Percentiles rank a stretch among this genome's conserved stretches.
These are phyloP conservation scores for Coelastrella sp. DNA, from an alignment of 139 green algal species.

Conservation along the genomic window DNA sequence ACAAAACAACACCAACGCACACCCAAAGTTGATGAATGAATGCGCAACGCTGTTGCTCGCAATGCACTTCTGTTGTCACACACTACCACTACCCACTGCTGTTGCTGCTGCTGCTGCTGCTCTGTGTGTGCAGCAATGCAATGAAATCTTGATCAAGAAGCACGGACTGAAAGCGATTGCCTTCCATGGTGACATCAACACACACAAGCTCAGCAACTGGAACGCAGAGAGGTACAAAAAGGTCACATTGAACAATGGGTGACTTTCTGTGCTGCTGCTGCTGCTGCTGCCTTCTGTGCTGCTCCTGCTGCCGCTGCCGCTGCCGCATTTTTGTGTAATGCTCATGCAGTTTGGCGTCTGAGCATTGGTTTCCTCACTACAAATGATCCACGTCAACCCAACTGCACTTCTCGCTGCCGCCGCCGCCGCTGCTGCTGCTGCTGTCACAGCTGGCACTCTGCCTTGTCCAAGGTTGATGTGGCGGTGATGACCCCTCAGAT, in stretches of 20 bases:
- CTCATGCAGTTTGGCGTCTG: no score
- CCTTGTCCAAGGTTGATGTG: constrained; percentile 15
- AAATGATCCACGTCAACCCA: not conserved
- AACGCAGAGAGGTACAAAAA: not conserved
- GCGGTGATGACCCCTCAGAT: constrained; percentile 36
- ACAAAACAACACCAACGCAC: no score
- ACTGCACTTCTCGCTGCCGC: not conserved
- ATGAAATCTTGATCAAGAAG: not conserved
- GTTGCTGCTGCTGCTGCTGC: not conserved
- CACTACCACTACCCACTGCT: no score
- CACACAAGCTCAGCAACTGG: constrained; percentile 8
- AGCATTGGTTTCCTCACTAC: no score
- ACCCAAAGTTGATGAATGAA: no score
- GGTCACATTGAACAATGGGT: not conserved
- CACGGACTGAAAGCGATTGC: not conserved
- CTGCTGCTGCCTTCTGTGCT: no score
- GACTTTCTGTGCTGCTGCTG: not conserved
- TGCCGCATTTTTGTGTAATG: no score
- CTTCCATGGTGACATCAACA: constrained; percentile 22
- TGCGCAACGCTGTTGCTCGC: no score
- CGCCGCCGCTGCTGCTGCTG: not conserved
- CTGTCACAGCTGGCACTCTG: constrained; percentile 21
- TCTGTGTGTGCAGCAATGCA: constrained; percentile 28
- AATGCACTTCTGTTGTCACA: no score
- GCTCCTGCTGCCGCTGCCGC: no score